Conservation (phyloP, 257 asterid species). For the Plantago elongata region DNA sequence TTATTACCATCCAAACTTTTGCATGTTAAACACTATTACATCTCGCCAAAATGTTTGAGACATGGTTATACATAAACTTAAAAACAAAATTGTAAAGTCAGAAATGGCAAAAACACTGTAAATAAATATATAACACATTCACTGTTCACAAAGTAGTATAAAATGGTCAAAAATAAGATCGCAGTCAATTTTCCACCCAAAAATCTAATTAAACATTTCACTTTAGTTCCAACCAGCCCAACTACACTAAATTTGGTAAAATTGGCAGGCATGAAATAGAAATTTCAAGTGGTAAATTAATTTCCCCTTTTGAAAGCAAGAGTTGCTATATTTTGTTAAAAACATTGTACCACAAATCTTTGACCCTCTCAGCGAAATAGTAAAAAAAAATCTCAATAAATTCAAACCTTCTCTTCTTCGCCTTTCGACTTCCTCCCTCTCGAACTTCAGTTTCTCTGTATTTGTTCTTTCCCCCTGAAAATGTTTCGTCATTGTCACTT, state of each 20-base stretch:
- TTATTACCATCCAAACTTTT: too few species aligned
- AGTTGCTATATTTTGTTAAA: not conserved
- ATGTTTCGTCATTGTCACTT: constrained; percentile 13
- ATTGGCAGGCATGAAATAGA: not conserved
- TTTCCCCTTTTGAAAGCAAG: not conserved
- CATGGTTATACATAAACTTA: not conserved
- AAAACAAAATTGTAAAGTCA: not conserved
- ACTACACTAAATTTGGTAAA: not conserved
- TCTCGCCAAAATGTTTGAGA: not conserved
- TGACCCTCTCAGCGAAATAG: not conserved
- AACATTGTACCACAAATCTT: not conserved
- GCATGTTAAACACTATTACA: not conserved
- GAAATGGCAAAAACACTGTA: not conserved
- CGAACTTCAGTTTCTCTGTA: constrained; percentile 56
- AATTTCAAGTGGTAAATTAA: not conserved
- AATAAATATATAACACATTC: not conserved
- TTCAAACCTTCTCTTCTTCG: constrained; percentile 61
- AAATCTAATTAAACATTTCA: not conserved
- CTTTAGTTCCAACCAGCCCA: not conserved
- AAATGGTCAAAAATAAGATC: not conserved
- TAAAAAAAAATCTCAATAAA: constrained; percentile 6
- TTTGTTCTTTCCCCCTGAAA: constrained; percentile 56
- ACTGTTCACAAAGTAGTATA: not conserved
- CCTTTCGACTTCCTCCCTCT: constrained; percentile 69
- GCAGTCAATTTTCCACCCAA: not conserved